phyloP scores from a whole-genome alignment of 768 basidiomycete genomes.

The Crepidotus variabilis region DNA sequence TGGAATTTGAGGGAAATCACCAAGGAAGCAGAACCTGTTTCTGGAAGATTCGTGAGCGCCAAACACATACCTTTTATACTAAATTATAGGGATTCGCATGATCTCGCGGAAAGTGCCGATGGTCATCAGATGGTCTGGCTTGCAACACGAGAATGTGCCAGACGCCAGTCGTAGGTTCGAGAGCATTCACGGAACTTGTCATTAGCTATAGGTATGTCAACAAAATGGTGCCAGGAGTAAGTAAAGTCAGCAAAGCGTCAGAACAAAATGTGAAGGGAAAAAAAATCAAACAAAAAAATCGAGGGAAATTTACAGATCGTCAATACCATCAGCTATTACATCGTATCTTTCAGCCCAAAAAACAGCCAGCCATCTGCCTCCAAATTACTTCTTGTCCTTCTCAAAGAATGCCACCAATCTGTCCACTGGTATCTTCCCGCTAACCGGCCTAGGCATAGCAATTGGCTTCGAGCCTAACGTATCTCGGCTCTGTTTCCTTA shows the following conservation, averaged over 20 bases:
- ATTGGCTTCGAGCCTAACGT: slow-evolving; percentile 20
- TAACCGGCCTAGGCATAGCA: slow-evolving; percentile 38
- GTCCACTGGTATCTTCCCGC: slow-evolving; percentile 67
- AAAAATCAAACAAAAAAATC: no score
- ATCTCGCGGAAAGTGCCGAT: no score
- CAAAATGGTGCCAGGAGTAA: no score
- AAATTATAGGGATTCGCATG: neutral
- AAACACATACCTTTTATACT: neutral
- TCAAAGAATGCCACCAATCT: slow-evolving; percentile 83
- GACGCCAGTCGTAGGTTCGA: no score
- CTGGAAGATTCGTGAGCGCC: neutral
- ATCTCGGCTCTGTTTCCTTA: slow-evolving; percentile 55
- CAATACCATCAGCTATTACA: neutral
- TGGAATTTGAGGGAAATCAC: neutral
- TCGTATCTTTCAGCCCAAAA: neutral
- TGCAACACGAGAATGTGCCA: no score
- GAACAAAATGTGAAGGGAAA: no score
- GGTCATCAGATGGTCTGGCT: no score
- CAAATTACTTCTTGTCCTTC: slow-evolving; percentile 25
- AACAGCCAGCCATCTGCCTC: neutral
- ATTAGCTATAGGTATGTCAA: no score
- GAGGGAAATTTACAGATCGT: no score
- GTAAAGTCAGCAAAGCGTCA: no score
- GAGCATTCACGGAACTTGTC: no score
- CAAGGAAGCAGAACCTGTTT: neutral